phyloP scores from a whole-genome alignment of 768 basidiomycete species.

The Mycena leptocephala region DNA sequence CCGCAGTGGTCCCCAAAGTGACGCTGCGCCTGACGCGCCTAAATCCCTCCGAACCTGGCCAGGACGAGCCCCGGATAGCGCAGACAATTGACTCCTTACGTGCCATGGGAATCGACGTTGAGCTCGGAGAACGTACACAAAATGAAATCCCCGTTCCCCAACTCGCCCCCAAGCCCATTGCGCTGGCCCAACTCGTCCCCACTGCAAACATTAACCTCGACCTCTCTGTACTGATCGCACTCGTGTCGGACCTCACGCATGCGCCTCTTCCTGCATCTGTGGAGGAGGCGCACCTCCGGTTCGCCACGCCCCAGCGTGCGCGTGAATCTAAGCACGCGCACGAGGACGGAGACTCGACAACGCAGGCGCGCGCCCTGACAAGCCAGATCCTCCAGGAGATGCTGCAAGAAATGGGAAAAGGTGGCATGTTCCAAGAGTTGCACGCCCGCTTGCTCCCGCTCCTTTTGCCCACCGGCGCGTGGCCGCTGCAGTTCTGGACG shows the following conservation, averaged over 20 bases:
- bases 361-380: conserved; percentile 80
- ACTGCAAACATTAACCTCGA: conserved; percentile 84
- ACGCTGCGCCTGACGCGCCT: conserved; percentile 83
- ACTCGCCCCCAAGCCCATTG: conserved; percentile 26
- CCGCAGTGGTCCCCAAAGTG: conserved; percentile 60
- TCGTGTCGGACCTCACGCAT: conserved; percentile 89
- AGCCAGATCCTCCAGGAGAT: conserved; percentile 80
- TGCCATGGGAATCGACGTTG: conserved; percentile 76
- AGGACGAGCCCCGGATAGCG: conserved; percentile 70
- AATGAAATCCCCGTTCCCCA: conserved; percentile 39
- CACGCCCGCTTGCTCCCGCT: conserved; percentile 58
- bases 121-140: conserved; percentile 72
- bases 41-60: conserved; percentile 56
- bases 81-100: conserved; percentile 71
- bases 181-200: conserved; percentile 55
- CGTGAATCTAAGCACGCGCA: conserved; percentile 67
- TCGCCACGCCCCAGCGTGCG: conserved; percentile 70
- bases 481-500: conserved; percentile 79
- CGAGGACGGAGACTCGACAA: conserved; percentile 55
- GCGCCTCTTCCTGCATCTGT: conserved; percentile 70
- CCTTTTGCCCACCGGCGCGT: conserved; percentile 1
- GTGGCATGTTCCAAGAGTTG: conserved; percentile 75
- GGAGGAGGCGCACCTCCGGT: conserved; percentile 75
- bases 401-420: conserved; percentile 81
- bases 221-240: conserved; percentile 87